phyloP scores from a whole-genome alignment of 148 eudicot genomes.

The Camellia granthamiana region DNA sequence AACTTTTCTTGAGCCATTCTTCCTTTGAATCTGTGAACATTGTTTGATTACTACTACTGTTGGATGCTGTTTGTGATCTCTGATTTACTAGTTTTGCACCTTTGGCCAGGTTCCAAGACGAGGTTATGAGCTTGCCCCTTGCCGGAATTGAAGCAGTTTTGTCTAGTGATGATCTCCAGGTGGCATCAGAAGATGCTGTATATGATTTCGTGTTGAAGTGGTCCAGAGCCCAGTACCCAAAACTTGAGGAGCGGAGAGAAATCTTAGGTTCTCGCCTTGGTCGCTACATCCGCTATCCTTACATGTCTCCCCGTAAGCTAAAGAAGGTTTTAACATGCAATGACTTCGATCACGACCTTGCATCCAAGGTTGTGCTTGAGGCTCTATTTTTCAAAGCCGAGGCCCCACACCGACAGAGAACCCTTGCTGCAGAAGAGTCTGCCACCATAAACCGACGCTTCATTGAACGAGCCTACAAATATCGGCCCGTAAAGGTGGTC shows the following conservation, averaged over 20 bases:
- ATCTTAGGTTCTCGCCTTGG: constrained; percentile 69
- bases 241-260: constrained; percentile 75
- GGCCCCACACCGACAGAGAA: constrained; percentile 81
- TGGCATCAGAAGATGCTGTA: constrained; percentile 90
- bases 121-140: constrained; percentile 75
- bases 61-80: neutral
- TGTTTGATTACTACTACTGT: neutral
- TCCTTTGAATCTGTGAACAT: neutral
- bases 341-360: constrained; percentile 77
- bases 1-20: neutral
- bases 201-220: constrained; percentile 84
- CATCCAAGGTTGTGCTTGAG: constrained; percentile 77
- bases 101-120: constrained; percentile 64
- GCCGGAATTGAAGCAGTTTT: constrained; percentile 85
- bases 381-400: constrained; percentile 90
- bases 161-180: constrained; percentile 81
- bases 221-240: constrained; percentile 65
- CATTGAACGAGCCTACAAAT: constrained; percentile 77
- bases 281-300: constrained; percentile 77
- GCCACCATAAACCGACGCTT: constrained; percentile 53
- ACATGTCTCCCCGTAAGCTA: constrained; percentile 80
- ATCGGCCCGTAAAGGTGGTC: constrained; percentile 78
- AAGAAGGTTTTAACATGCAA: constrained; percentile 73
- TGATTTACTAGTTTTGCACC: neutral
- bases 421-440: constrained; percentile 55